Evolutionary conservation across 2,329 filamentous ascomycete species (phyloP), one percentile per base, ranked within the genome.

Genomic region (Pseudovirgaria hyperparasitica): DNA sequence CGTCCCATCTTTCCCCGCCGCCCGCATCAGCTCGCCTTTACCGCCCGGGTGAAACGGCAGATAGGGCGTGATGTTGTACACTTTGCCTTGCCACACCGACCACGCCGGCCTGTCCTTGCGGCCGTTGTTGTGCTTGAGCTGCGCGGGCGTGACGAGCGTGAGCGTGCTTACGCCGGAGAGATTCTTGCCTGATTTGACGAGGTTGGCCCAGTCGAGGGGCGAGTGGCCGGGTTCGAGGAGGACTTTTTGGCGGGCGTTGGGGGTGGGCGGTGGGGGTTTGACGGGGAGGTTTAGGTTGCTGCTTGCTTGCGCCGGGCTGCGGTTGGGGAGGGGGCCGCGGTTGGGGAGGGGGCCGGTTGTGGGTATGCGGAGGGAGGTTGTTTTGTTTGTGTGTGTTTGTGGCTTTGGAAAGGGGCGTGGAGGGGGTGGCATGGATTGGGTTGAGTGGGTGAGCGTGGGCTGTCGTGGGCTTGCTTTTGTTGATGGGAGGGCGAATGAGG

Each of bases 61-160:
- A 48, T 96, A 98, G 0, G 87, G 84, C 0, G 77, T 78, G 31
- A 98, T 76, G 46, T 96, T 96, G 58, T 96, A 98, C 16, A 96
- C 87, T 44, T 81, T 80, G 2, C 87, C 86, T 33, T 82, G 78
- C 34, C 92, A 76, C 2, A 74, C 81, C 33, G 80, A 92, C 90
- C 90, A 98, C 1, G 86, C 84, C 43, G 92, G 82, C 35, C 70
- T 76, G 6, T 84, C 84, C 47, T 79, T 81, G 16, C 87, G 72
- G 1, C 87, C 87, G 20, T 81, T 92, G 55, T 84, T 75, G 20
- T 62, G 56, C 48, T 76, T 78, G 9, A 98, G 65, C 66, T 82
- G 72, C 5, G 75, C 76, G 2, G 87, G 86, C 5, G 86, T 82
- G 19, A 98, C 84, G 23, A 80, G 74, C 22, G 82, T 58, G 37